Percentiles rank a stretch among this genome's conserved stretches.
Evolutionary conservation across 805 yeast genomes (phyloP).

Genomic region (Ogataea henricii): DNA sequence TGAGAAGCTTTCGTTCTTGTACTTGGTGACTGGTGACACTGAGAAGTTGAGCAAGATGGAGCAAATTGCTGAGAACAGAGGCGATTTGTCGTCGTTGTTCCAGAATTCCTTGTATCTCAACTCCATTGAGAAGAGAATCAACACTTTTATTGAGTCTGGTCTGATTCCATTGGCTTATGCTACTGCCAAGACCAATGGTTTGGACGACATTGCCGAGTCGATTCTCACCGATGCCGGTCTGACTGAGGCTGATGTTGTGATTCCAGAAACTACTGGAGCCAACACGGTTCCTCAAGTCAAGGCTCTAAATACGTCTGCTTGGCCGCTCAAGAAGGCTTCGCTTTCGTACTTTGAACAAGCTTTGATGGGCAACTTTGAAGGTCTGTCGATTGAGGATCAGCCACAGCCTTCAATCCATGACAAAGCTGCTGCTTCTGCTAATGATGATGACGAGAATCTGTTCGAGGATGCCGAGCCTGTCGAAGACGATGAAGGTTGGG

Average conservation of each 20-base stretch:
- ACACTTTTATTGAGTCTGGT: slow-evolving; percentile 74
- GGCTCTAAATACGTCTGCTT: slow-evolving; percentile 49
- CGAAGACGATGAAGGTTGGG: slow-evolving; percentile 80
- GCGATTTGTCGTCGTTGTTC: slow-evolving; percentile 75
- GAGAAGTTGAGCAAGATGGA: slow-evolving; percentile 82
- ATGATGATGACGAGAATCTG: slow-evolving; percentile 43
- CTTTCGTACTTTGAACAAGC: slow-evolving; percentile 86
- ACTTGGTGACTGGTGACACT: slow-evolving; percentile 79
- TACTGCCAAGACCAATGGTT: slow-evolving; percentile 83
- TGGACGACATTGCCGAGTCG: slow-evolving; percentile 70
- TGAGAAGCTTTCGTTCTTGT: slow-evolving; percentile 87
- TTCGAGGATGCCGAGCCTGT: slow-evolving; percentile 47
- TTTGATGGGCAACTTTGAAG: slow-evolving; percentile 73
- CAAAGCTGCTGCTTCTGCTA: slow-evolving; percentile 7
- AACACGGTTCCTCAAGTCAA: slow-evolving; percentile 51
- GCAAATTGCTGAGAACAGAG: slow-evolving; percentile 84
- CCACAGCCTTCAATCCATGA: slow-evolving; percentile 18
- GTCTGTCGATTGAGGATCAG: slow-evolving; percentile 50
- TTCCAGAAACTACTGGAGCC: slow-evolving; percentile 39
- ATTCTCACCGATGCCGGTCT: slow-evolving; percentile 73
- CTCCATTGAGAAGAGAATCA: slow-evolving; percentile 72
- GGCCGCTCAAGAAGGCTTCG: slow-evolving; percentile 81
- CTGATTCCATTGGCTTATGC: slow-evolving; percentile 89
- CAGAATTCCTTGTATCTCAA: slow-evolving; percentile 81
- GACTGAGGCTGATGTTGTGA: slow-evolving; percentile 57